Percentiles rank a stretch among this genome's conserved stretches.
These are phyloP conservation scores for Emergomyces africanus DNA, from an alignment of 2,329 filamentous ascomycete species.

Conservation along the genomic window DNA sequence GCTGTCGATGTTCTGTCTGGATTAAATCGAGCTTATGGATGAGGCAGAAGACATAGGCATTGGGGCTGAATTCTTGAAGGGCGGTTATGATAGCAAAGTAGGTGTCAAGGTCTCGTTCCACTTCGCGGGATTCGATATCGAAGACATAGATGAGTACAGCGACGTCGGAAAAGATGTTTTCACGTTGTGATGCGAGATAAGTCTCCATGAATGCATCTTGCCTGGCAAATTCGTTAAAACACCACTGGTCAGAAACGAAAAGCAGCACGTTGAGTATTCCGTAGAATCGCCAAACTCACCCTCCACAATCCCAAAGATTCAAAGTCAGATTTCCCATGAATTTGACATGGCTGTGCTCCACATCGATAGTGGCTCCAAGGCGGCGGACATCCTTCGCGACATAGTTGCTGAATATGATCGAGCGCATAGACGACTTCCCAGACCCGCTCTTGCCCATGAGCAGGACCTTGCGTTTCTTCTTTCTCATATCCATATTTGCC, in stretches of 20 bases:
- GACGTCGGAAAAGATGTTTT: constrained; percentile 93
- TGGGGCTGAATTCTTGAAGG: constrained; percentile 68
- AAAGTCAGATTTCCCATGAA: constrained; percentile 96
- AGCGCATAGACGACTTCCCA: constrained; percentile 96
- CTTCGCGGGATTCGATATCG: constrained; percentile 92
- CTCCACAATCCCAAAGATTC: constrained; percentile 98
- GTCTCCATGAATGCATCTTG: constrained; percentile 99
- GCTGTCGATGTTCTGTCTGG: constrained; percentile 61
- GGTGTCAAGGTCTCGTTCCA: constrained; percentile 82
- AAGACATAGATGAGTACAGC: constrained; percentile 98
- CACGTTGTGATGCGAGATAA: constrained; percentile 88
- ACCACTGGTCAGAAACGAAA: neutral
- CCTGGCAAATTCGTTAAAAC: constrained; percentile 32
- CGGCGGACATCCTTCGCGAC: constrained; percentile 90
- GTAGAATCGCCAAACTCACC: constrained; percentile 35
- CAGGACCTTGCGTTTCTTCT: constrained; percentile 75
- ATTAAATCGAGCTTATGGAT: constrained; percentile 99
- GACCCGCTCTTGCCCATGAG: constrained; percentile 94
- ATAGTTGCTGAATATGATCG: constrained; percentile 98
- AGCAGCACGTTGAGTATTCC: too few relatives aligned
- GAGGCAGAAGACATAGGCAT: constrained; percentile 79
- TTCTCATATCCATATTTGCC: constrained; percentile 31
- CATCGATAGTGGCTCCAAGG: constrained; percentile 91
- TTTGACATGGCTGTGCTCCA: constrained; percentile 96
- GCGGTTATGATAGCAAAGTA: constrained; percentile 86